Conservation (phyloP, 768 basidiomycete species). For the Lactarius hengduanensis region DNA sequence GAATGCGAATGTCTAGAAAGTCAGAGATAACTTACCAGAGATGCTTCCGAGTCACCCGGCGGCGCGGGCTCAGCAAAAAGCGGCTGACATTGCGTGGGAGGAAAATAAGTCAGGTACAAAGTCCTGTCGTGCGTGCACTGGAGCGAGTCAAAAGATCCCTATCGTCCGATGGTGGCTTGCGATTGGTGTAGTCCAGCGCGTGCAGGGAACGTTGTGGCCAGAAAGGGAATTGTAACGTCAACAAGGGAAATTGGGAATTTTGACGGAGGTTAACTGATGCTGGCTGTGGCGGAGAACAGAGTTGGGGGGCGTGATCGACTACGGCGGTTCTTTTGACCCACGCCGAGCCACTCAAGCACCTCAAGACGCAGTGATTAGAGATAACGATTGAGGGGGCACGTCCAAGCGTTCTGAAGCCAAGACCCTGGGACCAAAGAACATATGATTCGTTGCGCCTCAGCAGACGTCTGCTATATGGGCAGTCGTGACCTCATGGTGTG, state of each 20-base stretch:
- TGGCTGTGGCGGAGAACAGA: not conserved
- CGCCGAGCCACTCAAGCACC: not conserved
- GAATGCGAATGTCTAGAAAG: not conserved
- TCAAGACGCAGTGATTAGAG: not conserved
- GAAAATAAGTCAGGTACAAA: not conserved
- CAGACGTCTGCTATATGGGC: not conserved
- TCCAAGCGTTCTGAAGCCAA: not conserved
- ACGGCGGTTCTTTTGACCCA: not conserved
- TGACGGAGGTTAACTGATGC: not conserved
- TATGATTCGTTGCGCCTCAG: conserved; percentile 2
- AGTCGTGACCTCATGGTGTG: not conserved
- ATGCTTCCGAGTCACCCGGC: not conserved
- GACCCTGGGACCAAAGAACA: conserved; percentile 17
- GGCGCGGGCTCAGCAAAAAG: not conserved
- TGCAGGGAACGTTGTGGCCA: not conserved
- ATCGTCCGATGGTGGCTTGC: not conserved
- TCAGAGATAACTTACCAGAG: conserved; percentile 12
- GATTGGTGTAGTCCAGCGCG: not conserved
- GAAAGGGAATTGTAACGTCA: conserved; percentile 1
- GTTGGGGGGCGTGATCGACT: conserved; percentile 4
- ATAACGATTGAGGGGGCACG: conserved; percentile 5
- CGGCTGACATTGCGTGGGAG: not conserved
- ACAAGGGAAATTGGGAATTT: not conserved
- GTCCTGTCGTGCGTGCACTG: not conserved
- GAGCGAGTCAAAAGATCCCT: conserved; percentile 3